Base-by-base conservation (phyloP, 1,139 yeast species). In the Kurtzmaniella quercitrusa region DNA sequence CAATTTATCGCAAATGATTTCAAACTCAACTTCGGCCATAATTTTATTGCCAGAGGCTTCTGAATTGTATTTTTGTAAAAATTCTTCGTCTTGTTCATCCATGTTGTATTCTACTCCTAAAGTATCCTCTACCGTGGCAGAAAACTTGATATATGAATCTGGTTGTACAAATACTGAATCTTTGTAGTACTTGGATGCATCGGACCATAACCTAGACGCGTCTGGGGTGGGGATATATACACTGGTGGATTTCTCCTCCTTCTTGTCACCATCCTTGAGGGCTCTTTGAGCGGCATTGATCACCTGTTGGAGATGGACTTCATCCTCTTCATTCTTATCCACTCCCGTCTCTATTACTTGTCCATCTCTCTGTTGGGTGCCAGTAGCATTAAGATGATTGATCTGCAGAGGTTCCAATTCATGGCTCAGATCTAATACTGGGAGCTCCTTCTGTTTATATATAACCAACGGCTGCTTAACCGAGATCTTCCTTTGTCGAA, bases 291-390 rank as follows among this genome's bases (percentile, higher is more conserved):
- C 82, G 2, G 93, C 90, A 61, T 81, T 80, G 49, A 86, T 85
- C 38, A 93, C 97, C 50, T 87, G 91, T 62, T 91, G 96, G 51
- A 93, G 75, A 77, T 93, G 98, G 43, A 88, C 95, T 65, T 93
- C 98, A 59, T 89, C 95, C 65, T 93, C 98, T 64, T 93, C 99
- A 54, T 89, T 90, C 62, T 94, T 93, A 61, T 93, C 99, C 41
- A 93, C 98, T 64, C 99, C 99, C 6, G 98, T 93, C 57, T 93
- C 99, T 41, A 93, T 81, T 47, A 89, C 89, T 57, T 89, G 91
- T 25, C 88, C 66, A 51, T 91, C 97, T 43, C 98, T 79, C 58
- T 87, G 96, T 55, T 77, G 80, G 48, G 81, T 85, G 44, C 81
- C 83, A 48, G 78, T 79, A 51, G 57, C 57, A 50, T 59, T 68